These are phyloP conservation scores for Sclerotinia spermophila DNA, from an alignment of 2,329 filamentous ascomycete species.

Conservation along the genomic window DNA sequence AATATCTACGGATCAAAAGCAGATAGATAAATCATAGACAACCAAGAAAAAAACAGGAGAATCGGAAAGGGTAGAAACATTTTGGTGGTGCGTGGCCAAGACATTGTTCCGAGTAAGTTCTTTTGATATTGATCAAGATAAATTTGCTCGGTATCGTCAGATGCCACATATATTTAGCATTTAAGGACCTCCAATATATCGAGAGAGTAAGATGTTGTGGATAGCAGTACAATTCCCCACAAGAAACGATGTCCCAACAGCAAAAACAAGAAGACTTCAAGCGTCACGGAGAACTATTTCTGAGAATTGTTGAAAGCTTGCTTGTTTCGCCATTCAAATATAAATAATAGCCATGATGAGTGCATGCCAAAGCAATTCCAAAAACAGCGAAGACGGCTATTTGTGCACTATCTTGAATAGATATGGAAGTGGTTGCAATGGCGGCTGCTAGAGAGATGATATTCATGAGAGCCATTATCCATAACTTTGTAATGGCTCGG, in stretches of 20 bases:
- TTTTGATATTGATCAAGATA: neutral
- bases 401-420: neutral
- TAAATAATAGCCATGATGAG: neutral
- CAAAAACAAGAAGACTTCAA: neutral
- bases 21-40: neutral
- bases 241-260: neutral
- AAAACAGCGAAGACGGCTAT: neutral
- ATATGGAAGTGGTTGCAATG: neutral
- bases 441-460: neutral
- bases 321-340: neutral
- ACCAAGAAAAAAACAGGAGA: neutral
- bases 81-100: neutral
- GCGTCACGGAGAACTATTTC: neutral
- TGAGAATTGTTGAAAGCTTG: neutral
- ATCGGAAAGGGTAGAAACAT: neutral
- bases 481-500: neutral
- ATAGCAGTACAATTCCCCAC: neutral
- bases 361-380: neutral
- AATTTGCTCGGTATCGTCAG: neutral
- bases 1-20: neutral
- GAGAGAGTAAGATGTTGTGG: neutral
- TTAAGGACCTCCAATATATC: neutral
- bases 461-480: neutral
- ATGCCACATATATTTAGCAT: neutral
- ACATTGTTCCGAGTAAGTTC: neutral